Evolutionary conservation across 495 filamentous ascomycete species (phyloP), one percentile per base, ranked within the genome.

Genomic region (Mytilinidion resinicola): DNA sequence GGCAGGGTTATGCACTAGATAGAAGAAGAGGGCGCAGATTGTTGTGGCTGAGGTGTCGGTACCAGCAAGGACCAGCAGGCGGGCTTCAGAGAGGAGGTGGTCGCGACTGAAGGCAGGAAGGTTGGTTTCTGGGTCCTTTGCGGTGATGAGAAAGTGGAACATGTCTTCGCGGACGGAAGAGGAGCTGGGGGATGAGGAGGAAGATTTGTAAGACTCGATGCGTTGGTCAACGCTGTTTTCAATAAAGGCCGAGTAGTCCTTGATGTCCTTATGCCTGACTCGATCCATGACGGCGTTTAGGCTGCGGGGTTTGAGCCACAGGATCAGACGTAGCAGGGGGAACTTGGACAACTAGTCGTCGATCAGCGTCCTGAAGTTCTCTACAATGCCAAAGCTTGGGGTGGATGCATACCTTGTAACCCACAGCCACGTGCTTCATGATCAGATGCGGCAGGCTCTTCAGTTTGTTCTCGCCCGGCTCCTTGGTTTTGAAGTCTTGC

Each of bases 401-500:
- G 37, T 6, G 17, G 9, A 47, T 9, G 14, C 42, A 12, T 53
- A 62, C 59, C 46, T 17, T 35, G 39, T 62, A 62, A 17, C 35
- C 47, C 30, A 57, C 47, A n/a, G 2, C 3, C 33, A 62, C 20
- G 3, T 72, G 62, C 17, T 44, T 37, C 12, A 63, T 55, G n/a
- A 65, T 44, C 39, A 48, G 53, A 9, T 70, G 56, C 1, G 65
- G 53, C 15, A 75, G 48, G 12, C 68, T 55, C 11, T 65, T 55
- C 52, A 47, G 51, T 8, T 37, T 34, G 36, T 51, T 60, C 11
- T 53, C 33, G 5, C 52, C 59, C 1, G 50, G 49, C 44, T 65
- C 58, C 49, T 65, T 64, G 21, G 46, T 64, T 14, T 50, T 74
- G 69, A 88, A 88, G 10, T 80, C 74, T 65, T 85, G 84, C 10